Evolutionary conservation across 495 filamentous ascomycete genomes (phyloP).

Genomic region (Hypoxylon lienhwacheense): DNA sequence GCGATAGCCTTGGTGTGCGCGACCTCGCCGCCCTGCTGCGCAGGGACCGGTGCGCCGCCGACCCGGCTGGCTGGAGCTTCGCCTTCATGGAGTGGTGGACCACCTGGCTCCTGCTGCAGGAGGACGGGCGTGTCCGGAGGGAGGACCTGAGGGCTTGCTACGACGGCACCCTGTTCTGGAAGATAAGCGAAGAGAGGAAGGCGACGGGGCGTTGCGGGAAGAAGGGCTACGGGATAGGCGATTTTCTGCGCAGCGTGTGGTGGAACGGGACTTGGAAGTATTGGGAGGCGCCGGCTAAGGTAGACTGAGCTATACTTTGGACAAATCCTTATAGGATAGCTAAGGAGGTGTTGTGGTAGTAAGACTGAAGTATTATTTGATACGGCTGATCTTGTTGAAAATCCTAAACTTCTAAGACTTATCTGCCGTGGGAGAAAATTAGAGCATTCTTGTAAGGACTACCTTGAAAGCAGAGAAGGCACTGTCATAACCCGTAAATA

Average conservation of each 20-base stretch:
- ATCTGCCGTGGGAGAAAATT: too few species aligned
- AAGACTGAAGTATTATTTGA: not conserved
- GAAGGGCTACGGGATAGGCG: constrained; percentile 33
- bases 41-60: constrained; percentile 22
- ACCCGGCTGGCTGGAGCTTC: constrained; percentile 26
- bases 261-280: constrained; percentile 15
- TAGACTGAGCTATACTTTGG: not conserved
- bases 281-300: constrained; percentile 1
- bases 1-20: constrained; percentile 4
- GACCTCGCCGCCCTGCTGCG: constrained; percentile 7
- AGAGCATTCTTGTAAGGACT: too few species aligned
- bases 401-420: too few species aligned
- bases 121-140: constrained; percentile 50
- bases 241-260: constrained; percentile 16
- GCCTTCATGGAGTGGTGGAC: constrained; percentile 51
- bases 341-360: not conserved
- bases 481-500: too few species aligned
- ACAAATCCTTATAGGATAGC: not conserved
- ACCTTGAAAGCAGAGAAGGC: too few species aligned
- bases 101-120: constrained; percentile 52
- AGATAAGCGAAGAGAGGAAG: constrained; percentile 34
- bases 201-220: constrained; percentile 29
- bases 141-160: constrained; percentile 49
- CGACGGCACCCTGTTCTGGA: constrained; percentile 46
- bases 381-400: too few species aligned